Evolutionary conservation across 2,329 filamentous ascomycete species (phyloP).

Genomic region (Chalaropsis ovoidea): DNA sequence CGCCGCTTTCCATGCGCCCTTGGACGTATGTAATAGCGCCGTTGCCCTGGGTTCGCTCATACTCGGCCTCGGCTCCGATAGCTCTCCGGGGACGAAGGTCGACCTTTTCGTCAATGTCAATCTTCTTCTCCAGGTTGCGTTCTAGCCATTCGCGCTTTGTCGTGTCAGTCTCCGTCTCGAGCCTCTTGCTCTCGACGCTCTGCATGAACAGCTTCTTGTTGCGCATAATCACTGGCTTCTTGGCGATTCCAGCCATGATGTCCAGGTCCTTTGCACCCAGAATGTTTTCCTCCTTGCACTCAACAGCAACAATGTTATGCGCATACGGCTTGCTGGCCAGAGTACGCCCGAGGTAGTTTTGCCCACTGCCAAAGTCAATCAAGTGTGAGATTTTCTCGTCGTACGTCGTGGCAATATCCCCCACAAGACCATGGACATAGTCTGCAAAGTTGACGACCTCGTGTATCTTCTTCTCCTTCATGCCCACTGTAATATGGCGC

Average conservation of each 20-base stretch:
- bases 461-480: constrained; percentile 93
- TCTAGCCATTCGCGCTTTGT: constrained; percentile 30
- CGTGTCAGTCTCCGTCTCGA: constrained; percentile 37
- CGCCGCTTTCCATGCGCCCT: constrained; percentile 61
- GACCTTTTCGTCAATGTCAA: constrained; percentile 31
- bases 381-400: constrained; percentile 64
- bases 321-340: constrained; percentile 80
- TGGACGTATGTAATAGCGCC: constrained; percentile 69
- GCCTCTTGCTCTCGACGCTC: constrained; percentile 40
- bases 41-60: constrained; percentile 50
- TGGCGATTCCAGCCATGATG: constrained; percentile 64
- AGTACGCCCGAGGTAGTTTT: constrained; percentile 87
- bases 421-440: constrained; percentile 57
- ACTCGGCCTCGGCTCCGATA: constrained; percentile 39
- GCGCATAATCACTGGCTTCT: constrained; percentile 61
- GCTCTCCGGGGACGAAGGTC: constrained; percentile 42
- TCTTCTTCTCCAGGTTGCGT: constrained; percentile 24
- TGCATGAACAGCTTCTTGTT: constrained; percentile 72
- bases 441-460: constrained; percentile 86
- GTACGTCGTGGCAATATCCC: constrained; percentile 48
- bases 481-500: constrained; percentile 67
- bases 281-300: constrained; percentile 79
- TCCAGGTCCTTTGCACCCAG: constrained; percentile 75
- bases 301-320: constrained; percentile 78
- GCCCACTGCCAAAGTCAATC: constrained; percentile 90